These are phyloP conservation scores for Lipomyces kockii DNA, from an alignment of 805 yeast species.

Conservation along the genomic window DNA sequence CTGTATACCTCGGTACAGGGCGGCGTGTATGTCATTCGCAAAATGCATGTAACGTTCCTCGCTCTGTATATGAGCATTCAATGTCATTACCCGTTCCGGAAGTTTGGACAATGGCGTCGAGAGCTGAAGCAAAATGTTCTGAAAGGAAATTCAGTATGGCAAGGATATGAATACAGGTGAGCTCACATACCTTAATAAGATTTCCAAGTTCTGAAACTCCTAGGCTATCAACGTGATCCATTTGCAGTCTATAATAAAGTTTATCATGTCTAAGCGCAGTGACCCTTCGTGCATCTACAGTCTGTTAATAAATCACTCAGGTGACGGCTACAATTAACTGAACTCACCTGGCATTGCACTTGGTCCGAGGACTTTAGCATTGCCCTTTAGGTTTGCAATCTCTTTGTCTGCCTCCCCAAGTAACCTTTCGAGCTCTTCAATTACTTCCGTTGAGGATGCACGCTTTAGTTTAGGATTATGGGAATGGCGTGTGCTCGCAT, in stretches of 20 bases:
- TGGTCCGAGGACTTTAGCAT: constrained; percentile 28
- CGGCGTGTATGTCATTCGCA: constrained; percentile 35
- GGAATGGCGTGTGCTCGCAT: background rate
- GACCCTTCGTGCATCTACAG: constrained; percentile 15
- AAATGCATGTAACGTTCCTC: constrained; percentile 37
- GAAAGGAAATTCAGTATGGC: background rate
- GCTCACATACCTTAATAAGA: constrained; percentile 28
- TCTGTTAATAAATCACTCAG: background rate
- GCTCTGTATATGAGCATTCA: constrained; percentile 20
- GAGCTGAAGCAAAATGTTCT: constrained; percentile 46
- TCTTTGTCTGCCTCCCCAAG: constrained; percentile 21
- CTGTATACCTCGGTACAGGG: constrained; percentile 27
- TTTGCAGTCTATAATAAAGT: constrained; percentile 29
- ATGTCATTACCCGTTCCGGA: constrained; percentile 25
- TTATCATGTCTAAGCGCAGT: constrained; percentile 4
- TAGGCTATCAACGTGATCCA: constrained; percentile 34
- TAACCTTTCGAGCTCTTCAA: constrained; percentile 24
- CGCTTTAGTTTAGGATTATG: background rate
- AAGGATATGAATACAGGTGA: background rate
- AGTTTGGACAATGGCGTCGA: constrained; percentile 55
- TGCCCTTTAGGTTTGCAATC: constrained; percentile 19
- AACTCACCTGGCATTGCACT: constrained; percentile 31
- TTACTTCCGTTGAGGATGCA: constrained; percentile 5
- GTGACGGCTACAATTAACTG: background rate
- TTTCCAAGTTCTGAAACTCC: constrained; percentile 36